Base-by-base conservation (phyloP, 345 rosid genomes). In the Ceriops decandra region DNA sequence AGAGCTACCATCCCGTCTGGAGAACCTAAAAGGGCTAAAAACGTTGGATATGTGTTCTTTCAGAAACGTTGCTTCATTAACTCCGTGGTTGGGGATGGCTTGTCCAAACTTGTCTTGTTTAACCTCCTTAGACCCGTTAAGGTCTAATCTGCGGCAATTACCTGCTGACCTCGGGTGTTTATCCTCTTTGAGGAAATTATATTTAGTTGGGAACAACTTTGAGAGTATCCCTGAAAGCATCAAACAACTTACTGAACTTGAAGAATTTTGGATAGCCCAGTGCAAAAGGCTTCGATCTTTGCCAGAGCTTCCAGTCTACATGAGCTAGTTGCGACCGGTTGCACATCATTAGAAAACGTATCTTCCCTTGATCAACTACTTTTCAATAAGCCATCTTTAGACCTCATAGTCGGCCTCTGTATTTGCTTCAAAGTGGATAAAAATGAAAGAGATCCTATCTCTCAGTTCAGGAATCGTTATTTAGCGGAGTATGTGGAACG, bases 91-190 rank as follows among this genome's bases (percentile, higher is more conserved):
- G 24, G 24, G 24, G 24, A 24, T 24, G 24, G 24, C 24, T 24
- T 24, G 24, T 24, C 0, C 24, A 24, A 24, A 0, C 24, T 24
- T 24, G 24, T 24, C 24, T 24, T 24, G 24, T 24, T 24, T 38
- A 38, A 54, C 1, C 0, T 0, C 1, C 0, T 54, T 54, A 54
- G 0, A 0, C 0, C 11, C 7, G 5, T 2, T 0, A 10, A 0
- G 8, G 1, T 54, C 5, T 54, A 21, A 54, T 54, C 5, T 54
- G 5, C 0, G 1, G 28, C 1, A 54, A 21, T 54, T 54, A 13
- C 56, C 71, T 0, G 52, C 20, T 9, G 47, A 22, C 20, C 63
- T 68, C 20, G 56, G 71, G 52, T 28, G 28, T 16, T n/a, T 68
- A 42, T 68, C 28, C 30, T 68, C 56, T 27, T 10, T 68, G 10